Percentiles rank a stretch among this genome's conserved stretches.
These are phyloP conservation scores for Leptographium wingfieldii DNA, from an alignment of 2,329 filamentous ascomycete species.

Conservation along the genomic window DNA sequence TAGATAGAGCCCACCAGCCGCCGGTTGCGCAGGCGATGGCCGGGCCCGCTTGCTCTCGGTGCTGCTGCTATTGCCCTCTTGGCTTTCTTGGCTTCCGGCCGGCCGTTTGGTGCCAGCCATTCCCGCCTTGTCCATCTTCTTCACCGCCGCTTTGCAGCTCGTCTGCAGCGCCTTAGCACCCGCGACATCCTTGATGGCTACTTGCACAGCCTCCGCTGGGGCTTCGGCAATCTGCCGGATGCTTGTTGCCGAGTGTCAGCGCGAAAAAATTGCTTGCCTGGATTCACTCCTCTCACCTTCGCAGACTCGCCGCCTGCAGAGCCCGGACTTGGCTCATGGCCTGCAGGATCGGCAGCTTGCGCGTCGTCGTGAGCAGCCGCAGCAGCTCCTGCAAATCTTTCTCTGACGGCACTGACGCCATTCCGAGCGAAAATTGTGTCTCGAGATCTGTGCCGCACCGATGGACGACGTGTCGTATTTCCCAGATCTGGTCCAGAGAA, in stretches of 20 bases:
- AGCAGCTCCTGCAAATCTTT: slow-evolving; percentile 49
- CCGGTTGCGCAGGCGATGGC: slow-evolving; percentile 9
- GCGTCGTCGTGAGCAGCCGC: slow-evolving; percentile 41
- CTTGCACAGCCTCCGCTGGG: slow-evolving; percentile 28
- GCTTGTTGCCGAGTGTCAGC: slow-evolving; percentile 18
- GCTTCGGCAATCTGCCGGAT: slow-evolving; percentile 43
- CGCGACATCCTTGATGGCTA: slow-evolving; percentile 34
- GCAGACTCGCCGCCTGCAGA: slow-evolving; percentile 40
- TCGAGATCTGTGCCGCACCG: background rate
- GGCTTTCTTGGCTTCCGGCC: slow-evolving; percentile 4
- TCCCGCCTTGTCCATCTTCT: slow-evolving; percentile 17
- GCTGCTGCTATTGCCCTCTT: slow-evolving; percentile 3
- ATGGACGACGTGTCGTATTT: background rate
- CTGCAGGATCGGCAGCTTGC: slow-evolving; percentile 45
- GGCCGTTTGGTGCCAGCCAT: slow-evolving; percentile 19
- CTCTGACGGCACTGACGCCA: slow-evolving; percentile 21
- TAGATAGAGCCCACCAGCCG: slow-evolving; percentile 13
- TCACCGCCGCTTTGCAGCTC: slow-evolving; percentile 41
- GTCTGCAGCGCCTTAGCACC: slow-evolving; percentile 37
- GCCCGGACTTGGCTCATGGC: slow-evolving; percentile 47
- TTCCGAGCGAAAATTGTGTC: background rate
- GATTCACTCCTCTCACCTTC: slow-evolving; percentile 32
- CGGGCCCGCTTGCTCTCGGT: slow-evolving; percentile 19
- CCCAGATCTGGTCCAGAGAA: background rate
- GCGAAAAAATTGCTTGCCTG: background rate